phyloP scores from a whole-genome alignment of 106 monocot species.

The Apostasia ramifera region DNA sequence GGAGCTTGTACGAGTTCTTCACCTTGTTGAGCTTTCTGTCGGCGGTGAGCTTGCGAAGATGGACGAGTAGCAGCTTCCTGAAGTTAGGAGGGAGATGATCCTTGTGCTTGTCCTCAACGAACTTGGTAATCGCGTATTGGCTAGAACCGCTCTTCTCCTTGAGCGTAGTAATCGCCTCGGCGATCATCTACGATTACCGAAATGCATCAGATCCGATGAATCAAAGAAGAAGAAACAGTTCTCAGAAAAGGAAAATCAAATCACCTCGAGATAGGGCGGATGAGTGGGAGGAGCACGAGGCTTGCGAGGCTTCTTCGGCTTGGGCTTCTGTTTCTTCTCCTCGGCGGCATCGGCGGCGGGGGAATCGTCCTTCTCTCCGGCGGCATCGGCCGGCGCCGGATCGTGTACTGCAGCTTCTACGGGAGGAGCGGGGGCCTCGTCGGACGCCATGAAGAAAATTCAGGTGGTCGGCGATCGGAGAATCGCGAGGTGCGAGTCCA shows the following conservation, averaged over 20 bases:
- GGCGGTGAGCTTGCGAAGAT: conserved; percentile 59
- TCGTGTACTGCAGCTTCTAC: conserved; percentile 7
- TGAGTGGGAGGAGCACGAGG: conserved; percentile 31
- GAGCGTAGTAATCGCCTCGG: conserved; percentile 51
- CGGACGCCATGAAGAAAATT: conserved; percentile 16
- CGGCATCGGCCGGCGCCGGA: conserved; percentile 4
- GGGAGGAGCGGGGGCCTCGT: conserved; percentile 8
- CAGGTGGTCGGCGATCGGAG: neutral
- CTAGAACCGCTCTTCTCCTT: conserved; percentile 91
- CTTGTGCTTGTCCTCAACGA: conserved; percentile 71
- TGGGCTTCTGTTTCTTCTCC: conserved; percentile 23
- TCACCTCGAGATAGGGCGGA: conserved; percentile 77
- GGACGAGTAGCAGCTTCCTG: conserved; percentile 55
- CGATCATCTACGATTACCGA: conserved; percentile 51
- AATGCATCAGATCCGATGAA: conserved; percentile 1
- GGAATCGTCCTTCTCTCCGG: neutral
- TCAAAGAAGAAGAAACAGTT: neutral
- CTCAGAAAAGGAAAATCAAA: neutral
- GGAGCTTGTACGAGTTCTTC: conserved; percentile 79
- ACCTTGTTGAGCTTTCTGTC: conserved; percentile 66
- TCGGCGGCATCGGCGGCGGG: conserved; percentile 10
- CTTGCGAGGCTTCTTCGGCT: conserved; percentile 44
- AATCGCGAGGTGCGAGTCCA: neutral
- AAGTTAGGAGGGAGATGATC: conserved; percentile 57
- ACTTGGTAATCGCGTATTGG: conserved; percentile 72